Conservation (phyloP, 192 early-diverging fungal genomes). For the Linnemannia schmuckeri region DNA sequence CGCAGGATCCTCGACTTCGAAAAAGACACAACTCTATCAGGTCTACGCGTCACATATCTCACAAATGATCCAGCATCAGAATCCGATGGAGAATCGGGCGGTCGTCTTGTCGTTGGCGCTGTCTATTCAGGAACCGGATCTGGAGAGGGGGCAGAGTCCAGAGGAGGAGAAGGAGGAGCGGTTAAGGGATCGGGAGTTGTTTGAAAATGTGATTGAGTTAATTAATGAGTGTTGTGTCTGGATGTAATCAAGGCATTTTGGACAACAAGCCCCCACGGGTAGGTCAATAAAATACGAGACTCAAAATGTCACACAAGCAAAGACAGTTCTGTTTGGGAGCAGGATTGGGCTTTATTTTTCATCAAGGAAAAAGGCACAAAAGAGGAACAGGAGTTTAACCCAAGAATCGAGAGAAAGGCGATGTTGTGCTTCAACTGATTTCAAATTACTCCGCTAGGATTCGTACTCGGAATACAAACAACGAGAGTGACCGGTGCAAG, state of each 20-base stretch:
- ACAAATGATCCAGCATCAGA: conserved; percentile 62
- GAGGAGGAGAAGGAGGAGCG: conserved; percentile 33
- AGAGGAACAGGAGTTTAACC: no score
- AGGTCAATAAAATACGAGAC: background rate
- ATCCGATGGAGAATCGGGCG: conserved; percentile 61
- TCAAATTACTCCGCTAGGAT: no score
- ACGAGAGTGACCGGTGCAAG: no score
- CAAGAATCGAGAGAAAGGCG: no score
- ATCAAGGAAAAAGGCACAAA: no score
- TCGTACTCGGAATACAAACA: no score
- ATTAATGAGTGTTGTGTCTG: conserved; percentile 61
- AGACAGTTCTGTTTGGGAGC: background rate
- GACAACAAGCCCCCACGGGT: background rate
- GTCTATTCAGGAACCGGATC: conserved; percentile 35
- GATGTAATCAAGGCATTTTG: background rate
- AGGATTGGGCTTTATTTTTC: no score
- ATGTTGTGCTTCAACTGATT: no score
- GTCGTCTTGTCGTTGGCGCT: conserved; percentile 65
- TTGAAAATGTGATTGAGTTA: conserved; percentile 58
- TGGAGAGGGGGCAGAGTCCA: background rate
- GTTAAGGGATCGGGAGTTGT: conserved; percentile 46
- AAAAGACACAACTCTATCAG: conserved; percentile 59
- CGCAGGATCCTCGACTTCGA: conserved; percentile 38
- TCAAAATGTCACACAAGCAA: no score
- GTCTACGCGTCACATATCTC: conserved; percentile 68